Base-by-base conservation (phyloP, 225 moss, liverwort and hornwort genomes). In the Neckera pumila region DNA sequence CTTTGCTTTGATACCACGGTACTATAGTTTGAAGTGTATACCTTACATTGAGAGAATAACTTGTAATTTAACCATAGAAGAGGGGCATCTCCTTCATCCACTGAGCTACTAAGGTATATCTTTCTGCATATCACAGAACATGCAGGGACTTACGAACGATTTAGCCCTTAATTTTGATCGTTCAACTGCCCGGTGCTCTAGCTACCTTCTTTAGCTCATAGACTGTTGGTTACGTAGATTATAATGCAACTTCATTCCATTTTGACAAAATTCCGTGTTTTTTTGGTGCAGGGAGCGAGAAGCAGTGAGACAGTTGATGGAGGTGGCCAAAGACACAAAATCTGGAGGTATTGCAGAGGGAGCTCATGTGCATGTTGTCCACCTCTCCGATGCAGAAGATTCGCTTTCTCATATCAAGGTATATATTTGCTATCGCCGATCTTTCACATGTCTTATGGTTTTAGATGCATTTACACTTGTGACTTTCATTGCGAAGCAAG, bases 301-400 rank as follows among this genome's bases (percentile, higher is more conserved):
- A 91, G 99, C 96, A 59, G 95, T 97, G 90, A 80, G 94, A 78
- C 95, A 97, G 79, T 91, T 99, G 89, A 90, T 97, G 91, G 94
- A 96, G 72, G 95, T 97, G 57, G 96, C 97, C 75, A 92, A 96
- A 88, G 97, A 95, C 86, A 96, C 96, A 14, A 88, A 56, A 88
- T 42, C 82, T 51, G 96, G 97, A 90, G 95, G 94, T 59, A 76
- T 95, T 79, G 95, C 96, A 82, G 96, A 95, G 81, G 99, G 99
- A 78, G 96, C 97, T 70, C 96, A 94, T 88, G 88, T 99, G 45
- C 99, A 99, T 81, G 88, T 99, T 30, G 99, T 99, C 26, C 99
- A 99, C 87, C 92, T 99, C 77, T 91, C 99, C 31, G 99, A 99
- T 81, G 96, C 89, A 62, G 92, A 91, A 49, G 90, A 90, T 20